phyloP scores from a whole-genome alignment of 768 basidiomycete species.

The Naganishia randhawae region DNA sequence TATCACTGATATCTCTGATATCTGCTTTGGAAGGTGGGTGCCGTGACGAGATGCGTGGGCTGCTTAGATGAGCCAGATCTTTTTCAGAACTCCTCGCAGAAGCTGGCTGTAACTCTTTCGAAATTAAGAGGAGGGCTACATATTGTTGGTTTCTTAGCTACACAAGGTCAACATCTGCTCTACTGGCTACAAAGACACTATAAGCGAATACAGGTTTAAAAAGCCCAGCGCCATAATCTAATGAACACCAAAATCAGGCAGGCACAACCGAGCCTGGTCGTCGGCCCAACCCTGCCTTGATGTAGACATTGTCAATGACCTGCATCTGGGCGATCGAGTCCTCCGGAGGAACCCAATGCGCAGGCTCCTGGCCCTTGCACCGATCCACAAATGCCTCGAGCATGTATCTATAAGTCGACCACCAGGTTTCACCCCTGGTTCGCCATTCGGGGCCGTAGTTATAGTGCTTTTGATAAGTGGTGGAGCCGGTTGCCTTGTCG shows the following conservation, averaged over 20 bases:
- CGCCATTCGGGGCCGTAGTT: slow-evolving; percentile 17
- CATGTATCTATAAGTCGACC: slow-evolving; percentile 21
- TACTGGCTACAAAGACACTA: too few species aligned
- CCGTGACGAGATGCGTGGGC: too few species aligned
- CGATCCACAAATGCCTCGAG: slow-evolving; percentile 3
- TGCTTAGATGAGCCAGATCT: too few species aligned
- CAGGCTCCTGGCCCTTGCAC: slow-evolving; percentile 18
- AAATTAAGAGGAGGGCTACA: too few species aligned
- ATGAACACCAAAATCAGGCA: not conserved
- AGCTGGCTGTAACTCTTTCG: too few species aligned
- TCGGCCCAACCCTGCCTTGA: slow-evolving; percentile 17
- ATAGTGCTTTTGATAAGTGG: slow-evolving; percentile 26
- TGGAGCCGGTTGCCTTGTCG: slow-evolving; percentile 24
- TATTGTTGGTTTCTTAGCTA: too few species aligned
- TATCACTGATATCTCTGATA: too few species aligned
- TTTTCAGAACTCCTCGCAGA: too few species aligned
- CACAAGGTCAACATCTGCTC: too few species aligned
- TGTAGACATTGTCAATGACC: slow-evolving; percentile 18
- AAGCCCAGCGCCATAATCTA: too few species aligned
- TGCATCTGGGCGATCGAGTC: slow-evolving; percentile 23
- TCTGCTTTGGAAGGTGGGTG: too few species aligned
- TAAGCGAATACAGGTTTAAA: too few species aligned
- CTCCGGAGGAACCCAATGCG: slow-evolving; percentile 17
- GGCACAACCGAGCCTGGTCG: not conserved
- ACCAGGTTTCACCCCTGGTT: slow-evolving; percentile 14